Percentiles rank a stretch among this genome's conserved stretches.
Conservation (phyloP, 2,329 filamentous ascomycete genomes). For the Diaporthe citrichinensis region DNA sequence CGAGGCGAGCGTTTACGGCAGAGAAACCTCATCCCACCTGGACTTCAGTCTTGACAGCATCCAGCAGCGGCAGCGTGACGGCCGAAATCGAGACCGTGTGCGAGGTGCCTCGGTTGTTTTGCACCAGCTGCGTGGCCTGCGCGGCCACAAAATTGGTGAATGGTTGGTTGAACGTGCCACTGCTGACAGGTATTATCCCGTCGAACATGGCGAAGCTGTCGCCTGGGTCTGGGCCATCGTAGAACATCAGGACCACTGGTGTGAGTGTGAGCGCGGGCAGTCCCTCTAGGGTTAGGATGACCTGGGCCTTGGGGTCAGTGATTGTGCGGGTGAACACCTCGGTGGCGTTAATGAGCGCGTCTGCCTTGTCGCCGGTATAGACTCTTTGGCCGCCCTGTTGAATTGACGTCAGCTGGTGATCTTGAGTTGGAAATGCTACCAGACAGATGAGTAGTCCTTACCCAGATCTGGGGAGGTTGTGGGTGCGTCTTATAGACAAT, state of each 20-base stretch:
- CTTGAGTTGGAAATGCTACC: fast-evolving
- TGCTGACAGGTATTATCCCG: slow-evolving; percentile 37
- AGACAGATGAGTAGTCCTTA: background rate
- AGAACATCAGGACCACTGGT: slow-evolving; percentile 46
- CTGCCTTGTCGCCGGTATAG: slow-evolving; percentile 40
- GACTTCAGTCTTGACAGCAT: slow-evolving; percentile 45
- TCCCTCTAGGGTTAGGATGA: slow-evolving; percentile 49
- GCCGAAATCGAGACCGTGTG: slow-evolving; percentile 47
- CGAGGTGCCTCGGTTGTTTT: slow-evolving; percentile 47
- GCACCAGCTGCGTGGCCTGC: slow-evolving; percentile 42
- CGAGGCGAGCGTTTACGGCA: background rate
- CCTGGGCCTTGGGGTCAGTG: slow-evolving; percentile 47
- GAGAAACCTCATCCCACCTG: slow-evolving; percentile 33
- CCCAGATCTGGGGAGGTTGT: slow-evolving; percentile 44
- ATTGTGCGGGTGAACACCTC: slow-evolving; percentile 44
- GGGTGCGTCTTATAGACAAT: slow-evolving; percentile 44
- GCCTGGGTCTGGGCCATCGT: slow-evolving; percentile 49
- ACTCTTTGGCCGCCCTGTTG: slow-evolving; percentile 17
- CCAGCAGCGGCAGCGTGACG: slow-evolving; percentile 45
- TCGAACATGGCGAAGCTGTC: slow-evolving; percentile 46
- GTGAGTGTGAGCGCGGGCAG: slow-evolving; percentile 18
- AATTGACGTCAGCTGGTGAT: background rate
- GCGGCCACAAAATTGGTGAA: slow-evolving; percentile 42
- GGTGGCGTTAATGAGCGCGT: slow-evolving; percentile 48
- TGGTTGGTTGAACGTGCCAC: slow-evolving; percentile 34